Evolutionary conservation across 805 yeast genomes (phyloP).

Genomic region (Nakazawaea sp.): DNA sequence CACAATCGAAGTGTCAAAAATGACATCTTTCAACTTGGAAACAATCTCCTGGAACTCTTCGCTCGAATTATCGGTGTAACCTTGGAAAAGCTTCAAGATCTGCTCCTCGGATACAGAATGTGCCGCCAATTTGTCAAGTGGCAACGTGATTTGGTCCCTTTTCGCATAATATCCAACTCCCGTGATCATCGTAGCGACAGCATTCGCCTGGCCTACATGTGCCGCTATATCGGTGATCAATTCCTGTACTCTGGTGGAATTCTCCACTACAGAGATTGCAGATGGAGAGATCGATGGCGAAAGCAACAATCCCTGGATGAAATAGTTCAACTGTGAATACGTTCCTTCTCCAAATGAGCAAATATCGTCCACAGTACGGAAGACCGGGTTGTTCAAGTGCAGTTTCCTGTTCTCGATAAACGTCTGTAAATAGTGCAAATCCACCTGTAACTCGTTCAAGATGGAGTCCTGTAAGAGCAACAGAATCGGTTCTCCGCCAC

Average conservation of each 20-base stretch:
- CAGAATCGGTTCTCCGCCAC: conserved; percentile 58
- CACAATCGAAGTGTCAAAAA: conserved; percentile 62
- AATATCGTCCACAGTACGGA: conserved; percentile 46
- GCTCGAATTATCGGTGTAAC: conserved; percentile 27
- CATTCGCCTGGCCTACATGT: conserved; percentile 78
- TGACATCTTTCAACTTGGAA: conserved; percentile 43
- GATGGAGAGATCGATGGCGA: conserved; percentile 54
- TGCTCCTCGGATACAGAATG: conserved; percentile 58
- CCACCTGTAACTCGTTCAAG: conserved; percentile 41
- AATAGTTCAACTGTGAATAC: conserved; percentile 64
- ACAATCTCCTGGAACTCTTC: conserved; percentile 20
- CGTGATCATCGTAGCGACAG: conserved; percentile 57
- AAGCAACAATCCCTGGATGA: conserved; percentile 52
- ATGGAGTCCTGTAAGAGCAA: conserved; percentile 49
- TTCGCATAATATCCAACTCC: conserved; percentile 54
- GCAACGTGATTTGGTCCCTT: conserved; percentile 50
- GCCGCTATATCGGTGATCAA: conserved; percentile 57
- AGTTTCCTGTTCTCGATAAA: conserved; percentile 52
- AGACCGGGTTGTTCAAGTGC: conserved; percentile 40
- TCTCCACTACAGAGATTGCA: conserved; percentile 39
- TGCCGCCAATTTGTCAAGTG: conserved; percentile 51
- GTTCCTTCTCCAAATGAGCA: conserved; percentile 80
- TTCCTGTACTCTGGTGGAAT: conserved; percentile 34
- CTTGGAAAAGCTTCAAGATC: conserved; percentile 40
- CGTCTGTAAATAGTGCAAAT: conserved; percentile 48